Conservation (phyloP, 176 grass and related monocot species). For the Bromus sterilis region DNA sequence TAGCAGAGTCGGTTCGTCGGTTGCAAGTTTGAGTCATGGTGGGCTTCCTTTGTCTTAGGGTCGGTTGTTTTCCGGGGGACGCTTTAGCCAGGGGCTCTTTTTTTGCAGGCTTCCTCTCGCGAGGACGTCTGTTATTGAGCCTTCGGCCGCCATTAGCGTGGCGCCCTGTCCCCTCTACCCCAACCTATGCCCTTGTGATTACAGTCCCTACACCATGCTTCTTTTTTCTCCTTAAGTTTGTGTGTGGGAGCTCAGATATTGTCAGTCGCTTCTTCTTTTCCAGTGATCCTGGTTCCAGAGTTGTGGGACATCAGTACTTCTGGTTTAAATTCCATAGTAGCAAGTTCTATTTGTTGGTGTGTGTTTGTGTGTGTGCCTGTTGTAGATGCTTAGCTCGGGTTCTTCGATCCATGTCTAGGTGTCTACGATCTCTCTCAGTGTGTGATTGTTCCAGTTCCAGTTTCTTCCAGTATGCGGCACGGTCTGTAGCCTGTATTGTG, state of each 20-base stretch:
- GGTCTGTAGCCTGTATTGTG: slow-evolving; percentile 5
- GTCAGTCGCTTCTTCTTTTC: slow-evolving; percentile 30
- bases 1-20: slow-evolving; percentile 36
- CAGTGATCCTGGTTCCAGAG: slow-evolving; percentile 25
- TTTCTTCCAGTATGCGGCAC: background rate
- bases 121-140: slow-evolving; percentile 54
- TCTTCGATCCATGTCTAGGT: slow-evolving; percentile 5
- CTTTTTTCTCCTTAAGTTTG: slow-evolving; percentile 34
- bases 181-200: slow-evolving; percentile 45
- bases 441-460: slow-evolving; percentile 22
- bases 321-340: slow-evolving; percentile 22
- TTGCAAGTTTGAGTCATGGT: slow-evolving; percentile 36
- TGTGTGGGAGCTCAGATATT: slow-evolving; percentile 43
- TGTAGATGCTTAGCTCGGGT: background rate
- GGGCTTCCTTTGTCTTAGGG: slow-evolving; percentile 49
- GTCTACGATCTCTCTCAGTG: slow-evolving; percentile 9
- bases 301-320: slow-evolving; percentile 6
- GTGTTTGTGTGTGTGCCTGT: background rate
- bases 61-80: slow-evolving; percentile 38
- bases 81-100: slow-evolving; percentile 48
- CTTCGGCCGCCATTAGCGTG: slow-evolving; percentile 28
- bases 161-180: slow-evolving; percentile 40
- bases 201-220: slow-evolving; percentile 40
- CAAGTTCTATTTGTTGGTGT: slow-evolving; percentile 13
- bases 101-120: slow-evolving; percentile 44